Evolutionary conservation across 345 rosid genomes (phyloP).

Genomic region (Gossypium arboreum): DNA sequence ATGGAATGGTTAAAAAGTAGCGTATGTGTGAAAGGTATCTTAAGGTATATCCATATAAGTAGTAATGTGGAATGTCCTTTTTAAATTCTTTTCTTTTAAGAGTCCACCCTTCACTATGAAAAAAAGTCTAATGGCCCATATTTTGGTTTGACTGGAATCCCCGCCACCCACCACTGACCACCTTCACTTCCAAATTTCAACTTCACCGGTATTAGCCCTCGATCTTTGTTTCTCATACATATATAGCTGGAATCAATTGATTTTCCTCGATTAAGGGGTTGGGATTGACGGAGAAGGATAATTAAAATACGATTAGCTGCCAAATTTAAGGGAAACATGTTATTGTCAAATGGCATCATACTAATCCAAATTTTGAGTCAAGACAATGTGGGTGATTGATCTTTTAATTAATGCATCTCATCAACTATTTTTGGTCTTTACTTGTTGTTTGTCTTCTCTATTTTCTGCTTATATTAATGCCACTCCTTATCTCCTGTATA

Average conservation of each 20-base stretch:
- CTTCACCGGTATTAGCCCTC: neutral
- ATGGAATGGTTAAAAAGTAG: neutral
- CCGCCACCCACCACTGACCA: neutral
- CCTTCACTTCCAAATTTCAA: slow-evolving; percentile 8
- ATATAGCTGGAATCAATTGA: neutral
- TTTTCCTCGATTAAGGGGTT: neutral
- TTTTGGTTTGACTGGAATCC: no score
- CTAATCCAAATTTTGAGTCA: neutral
- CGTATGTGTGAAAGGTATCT: slow-evolving; percentile 13
- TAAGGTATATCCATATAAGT: neutral
- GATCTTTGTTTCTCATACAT: no score
- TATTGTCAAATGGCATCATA: neutral
- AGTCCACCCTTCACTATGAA: slow-evolving; percentile 1
- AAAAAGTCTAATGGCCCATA: neutral
- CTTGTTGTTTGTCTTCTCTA: neutral
- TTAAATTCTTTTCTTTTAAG: neutral
- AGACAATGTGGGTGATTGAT: slow-evolving; percentile 15
- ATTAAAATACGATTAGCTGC: neutral
- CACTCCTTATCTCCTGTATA: neutral
- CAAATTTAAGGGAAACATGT: neutral
- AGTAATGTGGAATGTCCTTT: neutral
- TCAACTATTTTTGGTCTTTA: slow-evolving; percentile 4
- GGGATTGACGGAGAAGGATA: neutral
- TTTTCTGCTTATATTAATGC: neutral
- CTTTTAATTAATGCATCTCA: neutral